phyloP scores from a whole-genome alignment of 2,329 filamentous ascomycete genomes.

The Botrytis deweyae region DNA sequence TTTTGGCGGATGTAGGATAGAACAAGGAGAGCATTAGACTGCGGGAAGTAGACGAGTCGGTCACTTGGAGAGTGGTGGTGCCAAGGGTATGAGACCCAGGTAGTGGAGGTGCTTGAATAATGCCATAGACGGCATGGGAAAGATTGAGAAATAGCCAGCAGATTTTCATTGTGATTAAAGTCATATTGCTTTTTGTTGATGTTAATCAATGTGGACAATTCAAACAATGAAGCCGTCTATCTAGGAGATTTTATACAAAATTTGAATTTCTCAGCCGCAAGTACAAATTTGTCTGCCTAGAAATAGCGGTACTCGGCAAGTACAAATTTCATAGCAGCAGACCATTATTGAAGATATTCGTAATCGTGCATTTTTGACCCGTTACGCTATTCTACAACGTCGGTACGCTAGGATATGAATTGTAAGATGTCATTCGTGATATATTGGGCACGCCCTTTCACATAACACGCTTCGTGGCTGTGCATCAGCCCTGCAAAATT shows the following conservation, averaged over 20 bases:
- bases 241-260: neutral
- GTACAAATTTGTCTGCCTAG: neutral
- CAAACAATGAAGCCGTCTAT: neutral
- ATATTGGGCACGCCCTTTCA: neutral
- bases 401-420: neutral
- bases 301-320: neutral
- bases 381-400: neutral
- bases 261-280: conserved; percentile 1
- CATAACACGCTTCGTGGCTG: conserved; percentile 4
- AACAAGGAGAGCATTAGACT: conserved; percentile 22
- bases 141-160: conserved; percentile 3
- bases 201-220: neutral
- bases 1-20: conserved; percentile 17
- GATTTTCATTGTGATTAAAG: conserved; percentile 7
- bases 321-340: neutral
- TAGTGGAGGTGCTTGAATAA: conserved; percentile 13
- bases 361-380: neutral
- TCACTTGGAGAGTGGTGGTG: conserved; percentile 16
- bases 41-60: conserved; percentile 12
- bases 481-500: neutral
- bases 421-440: neutral
- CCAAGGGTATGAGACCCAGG: conserved; percentile 11
- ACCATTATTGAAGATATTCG: neutral
- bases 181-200: neutral
- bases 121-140: neutral